Evolutionary conservation across 2,329 filamentous ascomycete species (phyloP).

Genomic region (Fusarium nygamai): DNA sequence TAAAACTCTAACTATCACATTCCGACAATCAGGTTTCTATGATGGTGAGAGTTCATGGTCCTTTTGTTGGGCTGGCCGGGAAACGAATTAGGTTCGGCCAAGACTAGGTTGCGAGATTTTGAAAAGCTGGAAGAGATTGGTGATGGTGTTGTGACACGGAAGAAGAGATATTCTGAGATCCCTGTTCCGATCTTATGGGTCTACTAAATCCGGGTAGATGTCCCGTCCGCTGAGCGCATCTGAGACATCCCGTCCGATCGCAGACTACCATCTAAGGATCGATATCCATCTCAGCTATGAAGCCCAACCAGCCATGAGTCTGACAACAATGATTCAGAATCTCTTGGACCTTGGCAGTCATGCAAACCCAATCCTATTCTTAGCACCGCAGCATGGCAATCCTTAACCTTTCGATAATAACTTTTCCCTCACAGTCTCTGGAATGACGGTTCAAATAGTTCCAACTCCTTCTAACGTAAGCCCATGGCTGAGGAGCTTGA

Average conservation of each 20-base stretch:
- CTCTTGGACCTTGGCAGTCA: not conserved
- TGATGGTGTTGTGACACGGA: not conserved
- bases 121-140: not conserved
- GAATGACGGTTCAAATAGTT: constrained; percentile 6
- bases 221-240: not conserved
- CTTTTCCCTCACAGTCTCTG: not conserved
- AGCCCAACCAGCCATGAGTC: not conserved
- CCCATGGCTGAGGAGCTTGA: not conserved
- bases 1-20: constrained; percentile 12
- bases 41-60: not conserved
- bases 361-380: constrained; percentile 4
- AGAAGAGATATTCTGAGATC: too few species aligned
- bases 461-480: not conserved
- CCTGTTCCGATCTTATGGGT: not conserved
- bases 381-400: not conserved
- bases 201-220: not conserved
- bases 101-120: not conserved
- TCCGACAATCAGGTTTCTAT: not conserved
- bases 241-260: not conserved
- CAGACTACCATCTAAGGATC: not conserved
- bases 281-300: not conserved
- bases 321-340: not conserved
- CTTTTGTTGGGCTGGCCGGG: constrained; percentile 1
- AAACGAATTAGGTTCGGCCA: not conserved
- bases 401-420: not conserved